phyloP scores from a whole-genome alignment of 768 basidiomycete species.

The Rhodotorula babjevae region DNA sequence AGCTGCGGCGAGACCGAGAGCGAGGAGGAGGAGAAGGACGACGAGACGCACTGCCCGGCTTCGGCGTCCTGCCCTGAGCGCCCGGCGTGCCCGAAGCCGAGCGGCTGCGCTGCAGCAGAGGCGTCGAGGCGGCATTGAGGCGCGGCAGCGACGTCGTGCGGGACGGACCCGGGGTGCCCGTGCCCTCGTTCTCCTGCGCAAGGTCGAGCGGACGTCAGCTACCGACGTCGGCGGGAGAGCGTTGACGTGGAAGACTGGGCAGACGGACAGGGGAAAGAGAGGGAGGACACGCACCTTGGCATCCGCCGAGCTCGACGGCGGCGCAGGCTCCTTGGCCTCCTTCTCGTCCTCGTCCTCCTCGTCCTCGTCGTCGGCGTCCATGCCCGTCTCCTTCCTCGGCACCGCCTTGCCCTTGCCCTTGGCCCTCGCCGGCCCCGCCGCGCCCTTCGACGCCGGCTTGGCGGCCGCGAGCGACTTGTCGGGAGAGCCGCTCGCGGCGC shows the following conservation, averaged over 20 bases:
- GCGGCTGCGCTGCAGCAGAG: constrained; percentile 1
- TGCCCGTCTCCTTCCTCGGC: neutral
- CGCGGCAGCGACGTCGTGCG: neutral
- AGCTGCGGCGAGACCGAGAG: neutral
- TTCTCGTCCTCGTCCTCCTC: neutral
- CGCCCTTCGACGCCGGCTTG: no score
- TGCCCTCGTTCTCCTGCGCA: constrained; percentile 8
- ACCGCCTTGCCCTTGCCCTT: neutral
- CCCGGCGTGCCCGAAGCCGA: neutral
- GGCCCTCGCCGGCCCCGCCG: neutral
- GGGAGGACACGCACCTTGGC: neutral
- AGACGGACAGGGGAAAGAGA: no score
- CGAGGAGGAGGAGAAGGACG: neutral
- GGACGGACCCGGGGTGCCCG: neutral
- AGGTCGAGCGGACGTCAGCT: no score
- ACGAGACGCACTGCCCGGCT: constrained; percentile 17
- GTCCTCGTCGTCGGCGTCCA: constrained; percentile 12
- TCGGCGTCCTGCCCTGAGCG: constrained; percentile 7
- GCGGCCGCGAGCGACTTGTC: neutral
- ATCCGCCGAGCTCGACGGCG: neutral
- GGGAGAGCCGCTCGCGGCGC: neutral
- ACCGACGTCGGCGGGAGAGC: neutral
- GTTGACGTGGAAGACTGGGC: no score
- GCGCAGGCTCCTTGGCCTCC: neutral
- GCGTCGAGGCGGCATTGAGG: neutral